A percentile compares a stretch with the other conserved stretches of the same genome.
phyloP scores from a whole-genome alignment of 2,329 filamentous ascomycete species.

The Knufia petricola region DNA sequence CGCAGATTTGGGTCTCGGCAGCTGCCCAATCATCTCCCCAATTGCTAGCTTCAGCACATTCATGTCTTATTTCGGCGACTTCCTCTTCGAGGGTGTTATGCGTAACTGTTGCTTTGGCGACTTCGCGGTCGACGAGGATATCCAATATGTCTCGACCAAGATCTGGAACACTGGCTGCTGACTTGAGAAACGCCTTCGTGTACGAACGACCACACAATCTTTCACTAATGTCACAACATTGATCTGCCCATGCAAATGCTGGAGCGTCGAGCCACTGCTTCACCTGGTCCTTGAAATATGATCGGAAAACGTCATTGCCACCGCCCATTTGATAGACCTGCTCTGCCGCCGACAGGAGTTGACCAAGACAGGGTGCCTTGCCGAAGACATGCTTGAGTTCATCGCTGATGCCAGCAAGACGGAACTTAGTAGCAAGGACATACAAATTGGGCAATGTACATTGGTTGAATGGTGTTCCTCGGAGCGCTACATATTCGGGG shows the following conservation, averaged over 20 bases:
- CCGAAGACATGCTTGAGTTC: background rate
- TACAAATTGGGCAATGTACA: background rate
- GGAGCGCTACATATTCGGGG: no score
- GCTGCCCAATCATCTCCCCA: no score
- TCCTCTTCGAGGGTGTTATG: no score
- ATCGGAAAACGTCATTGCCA: slow-evolving; percentile 28
- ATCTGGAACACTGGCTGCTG: background rate
- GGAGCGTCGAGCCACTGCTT: slow-evolving; percentile 27
- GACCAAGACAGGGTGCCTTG: background rate
- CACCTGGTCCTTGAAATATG: slow-evolving; percentile 33
- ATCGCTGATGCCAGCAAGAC: background rate
- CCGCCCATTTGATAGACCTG: slow-evolving; percentile 29
- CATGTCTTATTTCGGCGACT: no score
- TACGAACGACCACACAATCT: background rate
- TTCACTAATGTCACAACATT: background rate
- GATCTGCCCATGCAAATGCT: background rate
- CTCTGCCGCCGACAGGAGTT: slow-evolving; percentile 32
- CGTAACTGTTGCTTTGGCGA: no score
- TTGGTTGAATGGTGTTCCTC: no score
- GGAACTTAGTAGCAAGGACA: background rate
- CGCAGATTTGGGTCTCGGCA: no score
- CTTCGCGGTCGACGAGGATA: background rate
- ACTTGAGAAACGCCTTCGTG: slow-evolving; percentile 16
- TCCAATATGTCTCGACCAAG: background rate
- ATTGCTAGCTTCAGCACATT: no score